Evolutionary conservation across 164 flowering plant species (phyloP).

Genomic region (Taxillus chinensis): DNA sequence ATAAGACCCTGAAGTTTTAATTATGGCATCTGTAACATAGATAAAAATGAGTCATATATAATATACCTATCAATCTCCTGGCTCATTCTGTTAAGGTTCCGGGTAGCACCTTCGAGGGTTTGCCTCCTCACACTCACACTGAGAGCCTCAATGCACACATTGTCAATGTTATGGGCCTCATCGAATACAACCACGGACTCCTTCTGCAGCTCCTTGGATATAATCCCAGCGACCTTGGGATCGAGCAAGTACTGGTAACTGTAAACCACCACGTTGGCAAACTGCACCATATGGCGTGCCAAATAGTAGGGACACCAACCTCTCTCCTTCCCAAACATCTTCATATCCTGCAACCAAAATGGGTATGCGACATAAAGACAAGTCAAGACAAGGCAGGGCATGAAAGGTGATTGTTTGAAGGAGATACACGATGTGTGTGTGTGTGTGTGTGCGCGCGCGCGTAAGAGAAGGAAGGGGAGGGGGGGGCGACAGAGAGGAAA

Average conservation of each 20-base stretch:
- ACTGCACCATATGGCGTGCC: slow-evolving; percentile 89
- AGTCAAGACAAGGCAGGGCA: not conserved
- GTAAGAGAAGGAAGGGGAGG: too few species aligned
- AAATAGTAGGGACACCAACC: slow-evolving; percentile 98
- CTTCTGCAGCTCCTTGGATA: slow-evolving; percentile 90
- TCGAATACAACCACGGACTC: slow-evolving; percentile 98
- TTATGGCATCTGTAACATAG: too few species aligned
- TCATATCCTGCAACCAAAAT: slow-evolving; percentile 50
- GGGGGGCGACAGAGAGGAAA: too few species aligned
- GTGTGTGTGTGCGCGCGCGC: too few species aligned
- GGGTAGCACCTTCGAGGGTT: slow-evolving; percentile 86
- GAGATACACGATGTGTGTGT: too few species aligned
- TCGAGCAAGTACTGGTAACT: slow-evolving; percentile 98
- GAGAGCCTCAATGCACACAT: slow-evolving; percentile 98
- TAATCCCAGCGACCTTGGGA: slow-evolving; percentile 95
- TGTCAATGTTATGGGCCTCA: slow-evolving; percentile 98
- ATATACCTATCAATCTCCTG: slow-evolving; percentile 82
- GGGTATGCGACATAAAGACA: too few species aligned
- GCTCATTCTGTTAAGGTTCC: slow-evolving; percentile 68
- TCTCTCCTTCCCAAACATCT: slow-evolving; percentile 65
- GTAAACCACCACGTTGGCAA: slow-evolving; percentile 90
- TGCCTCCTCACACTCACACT: slow-evolving; percentile 89
- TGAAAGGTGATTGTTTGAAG: not conserved
- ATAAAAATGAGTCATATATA: not conserved
- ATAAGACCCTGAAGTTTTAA: too few species aligned